Percentiles rank a stretch among this genome's conserved stretches.
Evolutionary conservation across 2,329 filamentous ascomycete genomes (phyloP).

Genomic region (Rhinocladiella mackenziei): DNA sequence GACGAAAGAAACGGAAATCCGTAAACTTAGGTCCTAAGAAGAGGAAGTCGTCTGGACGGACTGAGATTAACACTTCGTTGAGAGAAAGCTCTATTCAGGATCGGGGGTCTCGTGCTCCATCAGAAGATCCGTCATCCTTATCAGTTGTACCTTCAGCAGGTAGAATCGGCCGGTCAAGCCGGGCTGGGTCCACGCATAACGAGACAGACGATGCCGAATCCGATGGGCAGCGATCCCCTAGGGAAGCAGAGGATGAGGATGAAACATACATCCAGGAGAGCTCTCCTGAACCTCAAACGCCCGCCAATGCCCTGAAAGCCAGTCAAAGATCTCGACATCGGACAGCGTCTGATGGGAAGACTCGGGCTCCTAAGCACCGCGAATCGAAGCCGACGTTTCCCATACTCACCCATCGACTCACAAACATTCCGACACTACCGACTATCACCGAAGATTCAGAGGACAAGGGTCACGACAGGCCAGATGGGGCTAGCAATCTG

Average conservation of each 20-base stretch:
- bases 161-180: too few species aligned
- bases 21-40: conserved; percentile 13
- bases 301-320: conserved; percentile 15
- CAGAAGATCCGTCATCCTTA: background rate
- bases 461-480: conserved; percentile 21
- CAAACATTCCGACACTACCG: conserved; percentile 25
- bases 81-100: background rate
- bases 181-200: background rate
- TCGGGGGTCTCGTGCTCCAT: background rate
- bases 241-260: conserved; percentile 20
- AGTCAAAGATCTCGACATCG: conserved; percentile 10
- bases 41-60: conserved; percentile 12
- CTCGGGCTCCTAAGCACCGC: background rate
- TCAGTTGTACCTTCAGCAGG: too few species aligned
- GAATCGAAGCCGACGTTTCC: conserved; percentile 28
- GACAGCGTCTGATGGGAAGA: conserved; percentile 5
- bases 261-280: conserved; percentile 22
- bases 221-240: conserved; percentile 15
- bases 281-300: conserved; percentile 22
- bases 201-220: conserved; percentile 20
- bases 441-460: conserved; percentile 28
- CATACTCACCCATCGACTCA: conserved; percentile 33
- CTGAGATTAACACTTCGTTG: background rate
- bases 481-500: background rate
- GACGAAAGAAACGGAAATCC: conserved; percentile 18